phyloP scores from a whole-genome alignment of 2,329 filamentous ascomycete genomes.

The Fusarium chaquense region DNA sequence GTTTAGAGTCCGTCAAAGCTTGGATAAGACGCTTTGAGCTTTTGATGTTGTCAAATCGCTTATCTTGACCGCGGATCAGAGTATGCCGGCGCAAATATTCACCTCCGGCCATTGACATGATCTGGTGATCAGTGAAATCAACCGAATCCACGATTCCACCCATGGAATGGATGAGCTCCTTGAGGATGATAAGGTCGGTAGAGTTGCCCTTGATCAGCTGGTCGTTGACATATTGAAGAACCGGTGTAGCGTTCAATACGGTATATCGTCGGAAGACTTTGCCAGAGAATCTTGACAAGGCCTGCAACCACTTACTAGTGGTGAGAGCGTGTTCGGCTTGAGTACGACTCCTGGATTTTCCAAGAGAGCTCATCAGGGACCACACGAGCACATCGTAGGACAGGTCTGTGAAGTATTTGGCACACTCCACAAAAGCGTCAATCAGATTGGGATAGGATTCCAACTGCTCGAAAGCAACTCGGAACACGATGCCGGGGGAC shows the following conservation, averaged over 20 bases:
- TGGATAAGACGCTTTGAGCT: conserved; percentile 85
- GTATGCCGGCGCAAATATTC: conserved; percentile 83
- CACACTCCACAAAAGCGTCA: conserved; percentile 93
- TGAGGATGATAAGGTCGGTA: conserved; percentile 89
- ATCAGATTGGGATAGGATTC: conserved; percentile 96
- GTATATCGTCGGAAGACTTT: conserved; percentile 89
- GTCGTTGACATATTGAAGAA: conserved; percentile 89
- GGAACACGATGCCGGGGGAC: conserved; percentile 91
- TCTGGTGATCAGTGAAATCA: conserved; percentile 89
- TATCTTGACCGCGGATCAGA: conserved; percentile 82
- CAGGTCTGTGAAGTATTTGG: conserved; percentile 90
- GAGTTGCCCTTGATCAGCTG: conserved; percentile 86
- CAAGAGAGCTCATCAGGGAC: conserved; percentile 83
- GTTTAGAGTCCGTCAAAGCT: conserved; percentile 79
- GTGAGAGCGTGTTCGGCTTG: conserved; percentile 74
- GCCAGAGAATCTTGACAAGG: conserved; percentile 89
- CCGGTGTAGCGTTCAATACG: conserved; percentile 83
- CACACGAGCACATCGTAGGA: conserved; percentile 95
- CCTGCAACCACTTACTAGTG: conserved; percentile 92
- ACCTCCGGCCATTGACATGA: conserved; percentile 89
- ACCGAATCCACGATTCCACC: conserved; percentile 88
- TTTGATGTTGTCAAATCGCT: conserved; percentile 78
- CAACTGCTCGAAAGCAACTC: conserved; percentile 87
- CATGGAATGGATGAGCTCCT: conserved; percentile 92
- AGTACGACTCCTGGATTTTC: conserved; percentile 71